phyloP scores from a whole-genome alignment of 2,329 filamentous ascomycete species.

The Tolypocladium guangdongense region DNA sequence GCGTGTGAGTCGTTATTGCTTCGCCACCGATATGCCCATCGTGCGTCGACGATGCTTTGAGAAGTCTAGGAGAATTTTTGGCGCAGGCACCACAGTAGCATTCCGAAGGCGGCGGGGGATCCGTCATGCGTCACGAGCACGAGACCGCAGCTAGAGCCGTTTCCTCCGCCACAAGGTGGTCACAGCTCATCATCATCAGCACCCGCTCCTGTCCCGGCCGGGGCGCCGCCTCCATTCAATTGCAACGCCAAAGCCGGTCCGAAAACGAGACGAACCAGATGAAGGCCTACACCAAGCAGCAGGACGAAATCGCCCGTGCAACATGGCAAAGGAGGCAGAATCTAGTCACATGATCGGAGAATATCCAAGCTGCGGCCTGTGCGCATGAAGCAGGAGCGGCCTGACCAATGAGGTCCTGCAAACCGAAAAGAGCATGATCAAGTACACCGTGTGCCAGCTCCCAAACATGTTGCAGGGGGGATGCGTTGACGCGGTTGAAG shows the following conservation, averaged over 20 bases:
- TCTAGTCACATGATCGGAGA: not conserved
- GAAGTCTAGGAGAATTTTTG: no score
- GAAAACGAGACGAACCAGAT: conserved; percentile 97
- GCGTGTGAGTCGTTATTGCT: no score
- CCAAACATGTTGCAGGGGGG: conserved; percentile 82
- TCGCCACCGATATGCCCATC: no score
- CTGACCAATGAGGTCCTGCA: conserved; percentile 84
- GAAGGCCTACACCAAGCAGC: conserved; percentile 98
- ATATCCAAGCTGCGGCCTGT: not conserved
- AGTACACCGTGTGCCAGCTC: conserved; percentile 81
- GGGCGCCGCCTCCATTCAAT: not conserved
- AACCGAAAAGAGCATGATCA: conserved; percentile 88
- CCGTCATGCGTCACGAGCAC: no score
- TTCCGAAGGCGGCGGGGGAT: no score
- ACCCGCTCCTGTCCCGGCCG: no score
- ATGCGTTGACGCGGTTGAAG: conserved; percentile 73
- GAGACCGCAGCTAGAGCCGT: no score
- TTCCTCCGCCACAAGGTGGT: not conserved
- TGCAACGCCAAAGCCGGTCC: conserved; percentile 16
- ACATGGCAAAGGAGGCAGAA: not conserved
- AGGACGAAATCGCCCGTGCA: conserved; percentile 97
- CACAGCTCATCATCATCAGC: not conserved
- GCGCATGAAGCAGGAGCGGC: conserved; percentile 30
- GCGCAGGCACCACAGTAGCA: no score
- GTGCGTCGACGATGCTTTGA: no score